Evolutionary conservation across 495 filamentous ascomycete species (phyloP).

Genomic region (Aspergillus sparsus): DNA sequence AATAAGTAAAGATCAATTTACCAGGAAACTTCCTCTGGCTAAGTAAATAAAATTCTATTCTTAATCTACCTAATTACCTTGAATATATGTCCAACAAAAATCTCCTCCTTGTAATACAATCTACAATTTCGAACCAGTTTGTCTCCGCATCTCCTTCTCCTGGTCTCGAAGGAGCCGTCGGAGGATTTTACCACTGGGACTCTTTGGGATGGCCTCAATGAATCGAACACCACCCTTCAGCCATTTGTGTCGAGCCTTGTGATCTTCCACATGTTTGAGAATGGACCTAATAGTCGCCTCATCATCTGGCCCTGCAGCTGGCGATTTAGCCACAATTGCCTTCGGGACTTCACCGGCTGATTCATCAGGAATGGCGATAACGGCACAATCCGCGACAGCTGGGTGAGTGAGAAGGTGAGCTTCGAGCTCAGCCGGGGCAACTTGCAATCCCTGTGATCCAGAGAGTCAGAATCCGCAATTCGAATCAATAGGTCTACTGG

Average conservation of each 20-base stretch:
- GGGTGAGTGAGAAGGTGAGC: conserved; percentile 83
- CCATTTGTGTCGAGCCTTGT: conserved; percentile 89
- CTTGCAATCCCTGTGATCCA: conserved; percentile 71
- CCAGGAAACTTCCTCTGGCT: too few relatives aligned
- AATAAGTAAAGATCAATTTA: too few relatives aligned
- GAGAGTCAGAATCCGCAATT: not conserved
- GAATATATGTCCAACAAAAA: conserved; percentile 13
- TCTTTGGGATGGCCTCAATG: conserved; percentile 77
- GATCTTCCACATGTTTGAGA: conserved; percentile 72
- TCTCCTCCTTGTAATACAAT: conserved; percentile 2
- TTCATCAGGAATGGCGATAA: conserved; percentile 78
- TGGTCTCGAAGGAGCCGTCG: conserved; percentile 76
- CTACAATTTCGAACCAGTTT: conserved; percentile 60
- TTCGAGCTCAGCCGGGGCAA: conserved; percentile 89
- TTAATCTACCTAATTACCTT: conserved; percentile 1
- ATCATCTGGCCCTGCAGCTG: conserved; percentile 60
- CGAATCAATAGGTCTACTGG: not conserved
- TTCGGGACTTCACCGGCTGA: conserved; percentile 81
- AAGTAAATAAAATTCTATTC: not conserved
- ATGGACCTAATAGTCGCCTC: conserved; percentile 63
- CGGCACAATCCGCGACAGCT: conserved; percentile 77
- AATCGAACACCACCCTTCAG: conserved; percentile 84
- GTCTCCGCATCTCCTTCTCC: conserved; percentile 69
- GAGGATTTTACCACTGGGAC: conserved; percentile 90
- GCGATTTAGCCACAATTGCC: conserved; percentile 78